These are phyloP conservation scores for Sporobolomyces pararoseus DNA, from an alignment of 768 basidiomycete genomes.

Conservation along the genomic window DNA sequence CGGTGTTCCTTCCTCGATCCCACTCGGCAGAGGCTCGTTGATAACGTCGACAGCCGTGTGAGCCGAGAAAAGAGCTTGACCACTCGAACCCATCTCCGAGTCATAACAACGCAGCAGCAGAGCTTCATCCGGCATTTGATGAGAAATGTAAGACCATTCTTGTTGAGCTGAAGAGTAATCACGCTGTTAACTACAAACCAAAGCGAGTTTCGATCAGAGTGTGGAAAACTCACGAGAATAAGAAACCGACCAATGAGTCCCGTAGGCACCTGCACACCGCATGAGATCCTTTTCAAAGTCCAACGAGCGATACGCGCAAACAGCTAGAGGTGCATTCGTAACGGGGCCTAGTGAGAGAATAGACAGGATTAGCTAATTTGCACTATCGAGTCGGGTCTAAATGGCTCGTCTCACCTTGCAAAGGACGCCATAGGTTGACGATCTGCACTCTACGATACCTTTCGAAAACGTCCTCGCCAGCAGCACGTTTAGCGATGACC, in stretches of 20 bases:
- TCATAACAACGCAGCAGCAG: constrained; percentile 30
- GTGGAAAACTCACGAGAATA: constrained; percentile 18
- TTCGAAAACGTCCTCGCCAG: constrained; percentile 29
- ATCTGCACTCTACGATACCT: constrained; percentile 20
- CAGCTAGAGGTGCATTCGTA: constrained; percentile 31
- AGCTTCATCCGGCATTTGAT: constrained; percentile 23
- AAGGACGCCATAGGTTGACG: constrained; percentile 31
- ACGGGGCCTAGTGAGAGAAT: constrained; percentile 7
- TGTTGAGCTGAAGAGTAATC: background rate
- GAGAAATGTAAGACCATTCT: constrained; percentile 26
- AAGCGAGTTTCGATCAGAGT: background rate
- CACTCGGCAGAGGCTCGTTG: constrained; percentile 13
- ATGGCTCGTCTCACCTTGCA: constrained; percentile 16
- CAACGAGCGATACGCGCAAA: constrained; percentile 11
- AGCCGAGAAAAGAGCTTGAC: constrained; percentile 15
- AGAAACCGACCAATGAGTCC: constrained; percentile 14
- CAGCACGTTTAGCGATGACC: constrained; percentile 13
- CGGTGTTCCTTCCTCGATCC: background rate
- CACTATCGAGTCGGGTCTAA: background rate
- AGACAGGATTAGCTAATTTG: background rate
- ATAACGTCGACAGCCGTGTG: constrained; percentile 25
- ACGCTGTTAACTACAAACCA: no score
- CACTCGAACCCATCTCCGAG: constrained; percentile 13
- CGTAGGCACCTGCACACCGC: constrained; percentile 17
- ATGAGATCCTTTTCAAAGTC: constrained; percentile 14